phyloP scores from a whole-genome alignment of 805 yeast species.

The Candida ascalaphidarum region DNA sequence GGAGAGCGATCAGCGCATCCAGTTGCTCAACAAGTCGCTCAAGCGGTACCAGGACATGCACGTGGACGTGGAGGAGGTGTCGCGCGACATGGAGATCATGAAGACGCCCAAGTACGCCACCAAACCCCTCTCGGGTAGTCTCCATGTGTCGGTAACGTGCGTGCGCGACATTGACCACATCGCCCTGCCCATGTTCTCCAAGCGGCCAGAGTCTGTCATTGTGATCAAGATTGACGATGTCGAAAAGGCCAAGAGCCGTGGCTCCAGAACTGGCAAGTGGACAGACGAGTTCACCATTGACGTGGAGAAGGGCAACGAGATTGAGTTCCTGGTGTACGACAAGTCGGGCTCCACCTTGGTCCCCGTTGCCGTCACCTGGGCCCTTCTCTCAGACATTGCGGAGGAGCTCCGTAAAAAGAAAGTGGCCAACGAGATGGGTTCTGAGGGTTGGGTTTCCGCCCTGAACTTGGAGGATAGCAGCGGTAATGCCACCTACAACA shows the following conservation, averaged over 20 bases:
- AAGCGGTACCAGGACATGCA: slow-evolving; percentile 88
- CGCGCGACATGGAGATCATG: slow-evolving; percentile 56
- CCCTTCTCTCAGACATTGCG: slow-evolving; percentile 80
- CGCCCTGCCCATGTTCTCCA: slow-evolving; percentile 70
- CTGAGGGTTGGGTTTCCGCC: slow-evolving; percentile 86
- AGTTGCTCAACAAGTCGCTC: slow-evolving; percentile 70
- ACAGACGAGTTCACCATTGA: slow-evolving; percentile 72
- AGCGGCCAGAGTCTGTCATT: slow-evolving; percentile 72
- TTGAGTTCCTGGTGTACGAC: slow-evolving; percentile 83
- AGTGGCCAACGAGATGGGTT: slow-evolving; percentile 56
- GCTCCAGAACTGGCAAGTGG: slow-evolving; percentile 73
- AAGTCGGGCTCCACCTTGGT: slow-evolving; percentile 54
- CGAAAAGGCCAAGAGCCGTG: slow-evolving; percentile 66
- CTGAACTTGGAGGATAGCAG: slow-evolving; percentile 29
- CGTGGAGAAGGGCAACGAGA: slow-evolving; percentile 87
- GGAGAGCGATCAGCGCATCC: slow-evolving; percentile 82
- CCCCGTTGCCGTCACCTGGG: slow-evolving; percentile 93
- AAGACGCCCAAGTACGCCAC: slow-evolving; percentile 69
- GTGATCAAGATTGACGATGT: slow-evolving; percentile 84
- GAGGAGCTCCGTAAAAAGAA: slow-evolving; percentile 92
- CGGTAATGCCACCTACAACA: not conserved
- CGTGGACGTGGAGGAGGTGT: slow-evolving; percentile 59
- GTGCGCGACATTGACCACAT: slow-evolving; percentile 90
- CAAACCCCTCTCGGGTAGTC: slow-evolving; percentile 75
- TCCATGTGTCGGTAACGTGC: slow-evolving; percentile 65